phyloP scores from a whole-genome alignment of 306 rosid species.

The Trifolium subterraneum region DNA sequence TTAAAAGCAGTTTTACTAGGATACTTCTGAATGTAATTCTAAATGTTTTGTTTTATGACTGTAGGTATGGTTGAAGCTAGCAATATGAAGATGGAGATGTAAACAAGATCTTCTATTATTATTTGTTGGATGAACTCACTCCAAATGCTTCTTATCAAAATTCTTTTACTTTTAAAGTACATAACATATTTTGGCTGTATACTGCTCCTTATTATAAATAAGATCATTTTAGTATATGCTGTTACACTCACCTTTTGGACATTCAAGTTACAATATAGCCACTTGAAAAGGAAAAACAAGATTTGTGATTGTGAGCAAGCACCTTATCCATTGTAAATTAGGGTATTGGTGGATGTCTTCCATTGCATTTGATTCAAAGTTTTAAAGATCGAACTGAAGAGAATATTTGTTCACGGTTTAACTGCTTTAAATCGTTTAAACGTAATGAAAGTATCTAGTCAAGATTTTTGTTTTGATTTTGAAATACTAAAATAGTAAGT shows the following conservation, averaged over 20 bases:
- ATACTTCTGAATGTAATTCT: neutral
- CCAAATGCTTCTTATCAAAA: constrained; percentile 43
- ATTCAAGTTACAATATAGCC: neutral
- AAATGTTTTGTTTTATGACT: constrained; percentile 13
- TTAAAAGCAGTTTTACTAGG: no score
- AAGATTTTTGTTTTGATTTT: no score
- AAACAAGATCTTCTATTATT: constrained; percentile 42
- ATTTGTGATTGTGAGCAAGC: neutral
- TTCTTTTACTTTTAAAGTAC: constrained; percentile 54
- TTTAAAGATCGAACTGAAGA: no score
- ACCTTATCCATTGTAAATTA: neutral
- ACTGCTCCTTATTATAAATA: constrained; percentile 53
- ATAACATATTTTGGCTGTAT: constrained; percentile 66
- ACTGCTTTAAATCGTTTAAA: no score
- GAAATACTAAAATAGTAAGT: no score
- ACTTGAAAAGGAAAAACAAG: neutral
- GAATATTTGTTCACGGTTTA: neutral
- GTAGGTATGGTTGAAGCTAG: constrained; percentile 69
- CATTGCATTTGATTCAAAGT: neutral
- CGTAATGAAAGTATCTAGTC: no score
- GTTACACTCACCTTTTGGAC: neutral
- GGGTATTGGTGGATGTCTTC: neutral
- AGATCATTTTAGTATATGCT: neutral
- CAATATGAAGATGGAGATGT: constrained; percentile 83
- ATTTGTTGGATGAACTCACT: constrained; percentile 55